These are phyloP conservation scores for Komagataella pastoris DNA, from an alignment of 805 yeast species.

Conservation along the genomic window DNA sequence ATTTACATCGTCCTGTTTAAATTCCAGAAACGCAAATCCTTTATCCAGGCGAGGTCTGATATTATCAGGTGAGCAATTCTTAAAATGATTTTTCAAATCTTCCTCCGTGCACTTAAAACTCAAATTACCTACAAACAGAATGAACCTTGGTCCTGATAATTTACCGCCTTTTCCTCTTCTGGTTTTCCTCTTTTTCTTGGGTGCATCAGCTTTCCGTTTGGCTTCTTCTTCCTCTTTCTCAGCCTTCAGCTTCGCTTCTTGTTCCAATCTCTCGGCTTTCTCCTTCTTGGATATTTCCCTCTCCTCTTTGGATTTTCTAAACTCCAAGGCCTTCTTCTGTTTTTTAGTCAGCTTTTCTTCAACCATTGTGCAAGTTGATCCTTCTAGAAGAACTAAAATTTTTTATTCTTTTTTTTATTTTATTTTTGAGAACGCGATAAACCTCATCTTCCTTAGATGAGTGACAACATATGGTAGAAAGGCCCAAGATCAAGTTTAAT, in stretches of 20 bases:
- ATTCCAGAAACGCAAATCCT: conserved; percentile 89
- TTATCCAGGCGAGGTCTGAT: conserved; percentile 72
- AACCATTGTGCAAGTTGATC: conserved; percentile 6
- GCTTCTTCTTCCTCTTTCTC: conserved; percentile 8
- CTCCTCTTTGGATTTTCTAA: conserved; percentile 23
- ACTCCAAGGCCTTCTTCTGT: conserved; percentile 49
- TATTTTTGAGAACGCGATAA: conserved; percentile 1
- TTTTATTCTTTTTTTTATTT: background rate
- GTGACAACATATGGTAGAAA: conserved; percentile 1
- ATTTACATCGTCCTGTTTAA: conserved; percentile 40
- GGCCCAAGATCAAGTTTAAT: conserved; percentile 11
- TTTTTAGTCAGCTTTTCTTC: conserved; percentile 45
- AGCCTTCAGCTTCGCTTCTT: conserved; percentile 10
- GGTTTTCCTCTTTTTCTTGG: conserved; percentile 54
- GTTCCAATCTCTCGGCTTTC: conserved; percentile 17
- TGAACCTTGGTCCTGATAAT: conserved; percentile 53
- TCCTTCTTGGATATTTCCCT: conserved; percentile 15
- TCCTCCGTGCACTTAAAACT: conserved; percentile 58
- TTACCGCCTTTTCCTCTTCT: conserved; percentile 68
- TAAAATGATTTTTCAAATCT: conserved; percentile 60
- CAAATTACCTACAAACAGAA: conserved; percentile 82
- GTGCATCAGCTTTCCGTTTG: conserved; percentile 8
- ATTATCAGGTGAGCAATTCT: conserved; percentile 56
- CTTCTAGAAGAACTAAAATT: background rate
- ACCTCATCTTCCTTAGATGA: background rate